Evolutionary conservation across 345 rosid species (phyloP).

Genomic region (Odontarrhena argentea): DNA sequence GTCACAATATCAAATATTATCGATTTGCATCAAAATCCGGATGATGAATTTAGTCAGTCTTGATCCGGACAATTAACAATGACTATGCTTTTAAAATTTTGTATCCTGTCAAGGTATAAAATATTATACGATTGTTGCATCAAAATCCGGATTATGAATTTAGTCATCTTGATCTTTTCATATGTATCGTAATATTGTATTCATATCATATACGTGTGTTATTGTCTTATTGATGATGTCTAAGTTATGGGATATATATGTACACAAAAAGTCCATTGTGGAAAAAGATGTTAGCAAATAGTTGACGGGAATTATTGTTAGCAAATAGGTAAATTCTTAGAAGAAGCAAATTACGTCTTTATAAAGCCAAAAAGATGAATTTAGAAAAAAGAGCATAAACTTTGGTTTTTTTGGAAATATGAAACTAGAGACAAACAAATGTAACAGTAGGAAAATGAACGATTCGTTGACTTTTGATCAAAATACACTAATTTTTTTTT

Average conservation of each 20-base stretch:
- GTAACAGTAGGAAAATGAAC: neutral
- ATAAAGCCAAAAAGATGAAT: too few relatives aligned
- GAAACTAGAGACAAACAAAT: neutral
- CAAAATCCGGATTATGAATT: conserved; percentile 13
- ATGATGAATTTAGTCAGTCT: neutral
- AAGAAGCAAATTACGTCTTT: neutral
- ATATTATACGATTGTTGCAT: conserved; percentile 1
- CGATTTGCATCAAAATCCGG: conserved; percentile 3
- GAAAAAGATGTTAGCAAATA: conserved; percentile 10
- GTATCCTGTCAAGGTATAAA: neutral
- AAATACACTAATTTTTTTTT: neutral
- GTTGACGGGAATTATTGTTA: neutral
- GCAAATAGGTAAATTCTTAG: neutral
- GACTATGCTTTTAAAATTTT: too few relatives aligned
- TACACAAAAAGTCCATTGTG: neutral
- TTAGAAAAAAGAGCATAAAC: neutral
- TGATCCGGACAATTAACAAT: too few relatives aligned
- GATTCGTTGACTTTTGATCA: neutral
- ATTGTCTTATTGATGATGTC: conserved; percentile 9
- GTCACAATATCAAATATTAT: conserved; percentile 12
- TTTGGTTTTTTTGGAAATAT: neutral
- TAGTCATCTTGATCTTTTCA: neutral
- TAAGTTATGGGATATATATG: neutral
- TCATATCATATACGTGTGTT: neutral
- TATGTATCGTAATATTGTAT: neutral